Base-by-base conservation (phyloP, 495 filamentous ascomycete species). In the Talaromyces liani region DNA sequence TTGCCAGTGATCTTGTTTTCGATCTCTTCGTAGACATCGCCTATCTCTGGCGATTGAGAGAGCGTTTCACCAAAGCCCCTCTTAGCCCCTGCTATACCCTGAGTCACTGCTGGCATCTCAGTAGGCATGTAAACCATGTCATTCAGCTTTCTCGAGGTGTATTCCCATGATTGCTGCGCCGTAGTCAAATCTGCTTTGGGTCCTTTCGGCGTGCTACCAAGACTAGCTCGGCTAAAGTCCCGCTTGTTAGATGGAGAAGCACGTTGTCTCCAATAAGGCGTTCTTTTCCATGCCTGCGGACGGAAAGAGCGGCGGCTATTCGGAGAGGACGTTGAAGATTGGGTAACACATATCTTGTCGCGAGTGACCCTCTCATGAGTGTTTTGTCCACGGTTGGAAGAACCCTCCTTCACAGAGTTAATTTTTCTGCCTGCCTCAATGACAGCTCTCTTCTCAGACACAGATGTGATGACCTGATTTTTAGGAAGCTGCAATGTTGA, bases 1-100 rank as follows among this genome's bases (percentile, higher is more conserved):
- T 71, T 69, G 0, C 72, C 72, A 1, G 72, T 71, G 16, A 74
- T 31, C 2, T 60, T 56, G 31, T 72, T 70, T 45, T 54, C 56
- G 7, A 74, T 56, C 47, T 72, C 70, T 47, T 72, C 70, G 47
- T 69, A 74, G 6, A 74, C 70, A 24, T 70, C 65, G 1, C 66
- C 67, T 9, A 63, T 58, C 57, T 41, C 61, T 63, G 29, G 54
- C 25, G 58, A 68, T 22, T 54, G 64, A 49, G 49, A 65, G 29
- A 60, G 60, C 16, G 53, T 54, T 25, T 51, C 56, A 10, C 14
- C 56, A 1, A 33, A 36, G 18, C 7, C 8, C 24, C 56, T 58
- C 6, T 58, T 58, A 2, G 8, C 8, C 31, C 31, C 45, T 60
- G 27, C 49, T 14, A 47, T 39, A 2, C 16, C 29, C 9, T 3